Evolutionary conservation across 352 stramenopile genomes (phyloP).

Genomic region (Halophytophthora polymorphica): DNA sequence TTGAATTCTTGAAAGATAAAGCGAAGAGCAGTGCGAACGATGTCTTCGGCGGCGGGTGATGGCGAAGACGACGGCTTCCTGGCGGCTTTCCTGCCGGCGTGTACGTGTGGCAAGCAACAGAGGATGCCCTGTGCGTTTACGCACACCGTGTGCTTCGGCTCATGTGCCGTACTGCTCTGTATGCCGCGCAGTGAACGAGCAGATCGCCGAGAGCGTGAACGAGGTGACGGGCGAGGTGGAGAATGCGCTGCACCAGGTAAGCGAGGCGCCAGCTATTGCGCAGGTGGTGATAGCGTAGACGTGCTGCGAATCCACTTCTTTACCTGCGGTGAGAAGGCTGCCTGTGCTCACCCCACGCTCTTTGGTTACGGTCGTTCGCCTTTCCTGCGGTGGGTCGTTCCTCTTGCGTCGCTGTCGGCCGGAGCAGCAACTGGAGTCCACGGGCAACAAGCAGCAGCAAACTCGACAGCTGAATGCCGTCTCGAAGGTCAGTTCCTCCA

Average conservation of each 20-base stretch:
- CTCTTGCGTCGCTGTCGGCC: not conserved
- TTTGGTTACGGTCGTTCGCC: too few species aligned
- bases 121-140: not conserved
- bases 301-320: not conserved
- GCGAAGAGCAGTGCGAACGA: slow-evolving; percentile 6
- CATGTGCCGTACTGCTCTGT: not conserved
- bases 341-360: not conserved
- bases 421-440: slow-evolving; percentile 38
- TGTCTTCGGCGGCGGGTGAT: not conserved
- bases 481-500: slow-evolving; percentile 37
- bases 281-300: not conserved
- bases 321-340: not conserved
- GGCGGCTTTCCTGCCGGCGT: slow-evolving; percentile 46
- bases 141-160: slow-evolving; percentile 1
- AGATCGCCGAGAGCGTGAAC: slow-evolving; percentile 44
- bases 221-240: slow-evolving; percentile 63
- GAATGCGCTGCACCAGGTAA: slow-evolving; percentile 63
- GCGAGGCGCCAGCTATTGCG: not conserved
- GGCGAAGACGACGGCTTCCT: slow-evolving; percentile 35
- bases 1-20: slow-evolving; percentile 5
- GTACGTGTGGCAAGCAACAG: slow-evolving; percentile 23
- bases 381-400: not conserved
- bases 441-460: slow-evolving; percentile 59
- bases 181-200: slow-evolving; percentile 32
- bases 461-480: slow-evolving; percentile 56